These are phyloP conservation scores for Nymphaea thermarum DNA, from an alignment of 164 flowering plant species.

Conservation along the genomic window DNA sequence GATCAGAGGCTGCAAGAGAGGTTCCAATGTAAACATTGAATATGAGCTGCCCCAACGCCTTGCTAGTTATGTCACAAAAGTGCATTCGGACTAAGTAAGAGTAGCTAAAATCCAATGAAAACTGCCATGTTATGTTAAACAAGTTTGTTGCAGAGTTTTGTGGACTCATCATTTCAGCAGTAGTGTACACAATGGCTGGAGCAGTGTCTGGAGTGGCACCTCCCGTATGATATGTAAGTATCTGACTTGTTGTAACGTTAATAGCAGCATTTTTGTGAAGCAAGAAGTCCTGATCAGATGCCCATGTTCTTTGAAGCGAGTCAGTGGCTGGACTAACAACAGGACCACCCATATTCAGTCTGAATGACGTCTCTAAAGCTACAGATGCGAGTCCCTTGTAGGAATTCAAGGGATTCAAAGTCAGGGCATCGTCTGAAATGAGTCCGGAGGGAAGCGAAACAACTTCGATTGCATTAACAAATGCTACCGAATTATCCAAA, in stretches of 20 bases:
- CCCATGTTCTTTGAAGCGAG: conserved; percentile 47
- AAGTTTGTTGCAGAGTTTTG: conserved; percentile 17
- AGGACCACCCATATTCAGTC: conserved; percentile 68
- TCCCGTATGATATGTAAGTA: conserved; percentile 25
- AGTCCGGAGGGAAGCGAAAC: conserved; percentile 58
- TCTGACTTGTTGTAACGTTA: conserved; percentile 13
- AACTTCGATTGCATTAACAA: conserved; percentile 70
- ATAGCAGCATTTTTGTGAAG: conserved; percentile 10
- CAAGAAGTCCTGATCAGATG: conserved; percentile 31
- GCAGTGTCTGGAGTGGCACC: conserved; percentile 30
- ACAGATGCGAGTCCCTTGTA: conserved; percentile 14
- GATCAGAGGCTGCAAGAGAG: conserved; percentile 14
- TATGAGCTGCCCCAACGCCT: neutral
- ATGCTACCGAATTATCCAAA: conserved; percentile 44
- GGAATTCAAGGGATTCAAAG: conserved; percentile 3
- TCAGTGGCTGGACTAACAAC: conserved; percentile 36
- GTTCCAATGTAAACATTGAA: conserved; percentile 54
- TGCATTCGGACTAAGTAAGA: conserved; percentile 56
- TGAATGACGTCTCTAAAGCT: conserved; percentile 50
- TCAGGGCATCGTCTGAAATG: conserved; percentile 22
- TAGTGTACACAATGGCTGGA: conserved; percentile 56
- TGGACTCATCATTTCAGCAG: conserved; percentile 29
- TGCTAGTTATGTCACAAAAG: conserved; percentile 51
- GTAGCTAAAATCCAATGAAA: conserved; percentile 44
- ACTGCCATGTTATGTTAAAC: conserved; percentile 60